Percentiles rank a stretch among this genome's conserved stretches.
Evolutionary conservation across 352 stramenopile genomes (phyloP).

Genomic region (Pythium chondricola): DNA sequence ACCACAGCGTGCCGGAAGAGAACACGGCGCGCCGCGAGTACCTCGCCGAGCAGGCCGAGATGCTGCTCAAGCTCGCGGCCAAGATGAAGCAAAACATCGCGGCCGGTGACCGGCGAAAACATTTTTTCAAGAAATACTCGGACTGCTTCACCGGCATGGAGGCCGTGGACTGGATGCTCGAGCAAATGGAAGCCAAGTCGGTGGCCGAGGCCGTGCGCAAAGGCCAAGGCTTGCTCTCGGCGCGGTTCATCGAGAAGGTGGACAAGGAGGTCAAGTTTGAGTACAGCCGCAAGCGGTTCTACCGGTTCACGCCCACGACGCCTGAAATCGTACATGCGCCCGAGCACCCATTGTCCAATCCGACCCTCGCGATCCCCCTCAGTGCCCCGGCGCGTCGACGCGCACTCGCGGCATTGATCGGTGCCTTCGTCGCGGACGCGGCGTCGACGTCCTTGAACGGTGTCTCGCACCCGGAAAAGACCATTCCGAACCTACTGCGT

Average conservation of each 20-base stretch:
- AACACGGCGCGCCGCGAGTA: constrained; percentile 18
- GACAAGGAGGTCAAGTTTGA: constrained; percentile 81
- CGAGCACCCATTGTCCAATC: constrained; percentile 35
- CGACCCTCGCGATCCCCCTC: constrained; percentile 60
- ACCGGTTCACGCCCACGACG: constrained; percentile 69
- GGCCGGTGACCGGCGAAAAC: constrained; percentile 58
- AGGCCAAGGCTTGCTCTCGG: constrained; percentile 56
- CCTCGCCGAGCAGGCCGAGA: constrained; percentile 53
- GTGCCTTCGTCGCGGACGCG: constrained; percentile 70
- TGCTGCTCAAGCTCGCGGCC: constrained; percentile 58
- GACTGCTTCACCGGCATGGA: constrained; percentile 85
- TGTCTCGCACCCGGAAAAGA: constrained; percentile 70
- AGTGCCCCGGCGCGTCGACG: constrained; percentile 50
- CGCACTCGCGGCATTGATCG: constrained; percentile 60
- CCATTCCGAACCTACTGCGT: constrained; percentile 65
- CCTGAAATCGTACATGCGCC: constrained; percentile 60
- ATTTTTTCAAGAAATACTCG: constrained; percentile 78
- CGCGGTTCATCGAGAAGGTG: constrained; percentile 74
- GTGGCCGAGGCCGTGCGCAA: constrained; percentile 77
- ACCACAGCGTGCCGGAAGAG: constrained; percentile 22
- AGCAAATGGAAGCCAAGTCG: constrained; percentile 80
- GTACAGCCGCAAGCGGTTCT: constrained; percentile 81
- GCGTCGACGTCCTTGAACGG: constrained; percentile 75
- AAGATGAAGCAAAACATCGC: constrained; percentile 79
- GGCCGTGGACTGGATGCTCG: constrained; percentile 81